Conservation (phyloP, 306 rosid genomes). For the Cercis canadensis region DNA sequence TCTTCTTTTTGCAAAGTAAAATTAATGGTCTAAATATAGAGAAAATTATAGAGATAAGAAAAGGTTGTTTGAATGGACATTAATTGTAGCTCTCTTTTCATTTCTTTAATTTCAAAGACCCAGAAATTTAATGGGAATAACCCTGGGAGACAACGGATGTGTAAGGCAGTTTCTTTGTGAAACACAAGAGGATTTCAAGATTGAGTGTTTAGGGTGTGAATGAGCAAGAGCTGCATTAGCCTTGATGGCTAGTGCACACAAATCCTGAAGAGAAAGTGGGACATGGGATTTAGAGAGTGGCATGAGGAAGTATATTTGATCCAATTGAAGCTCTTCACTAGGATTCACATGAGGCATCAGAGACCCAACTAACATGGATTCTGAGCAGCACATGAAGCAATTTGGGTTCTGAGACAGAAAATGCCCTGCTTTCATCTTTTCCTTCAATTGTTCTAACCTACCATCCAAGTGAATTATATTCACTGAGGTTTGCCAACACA, state of each 20-base stretch:
- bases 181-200: neutral
- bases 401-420: conserved; percentile 61
- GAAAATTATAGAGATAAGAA: neutral
- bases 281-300: conserved; percentile 44
- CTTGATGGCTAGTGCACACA: conserved; percentile 61
- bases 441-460: conserved; percentile 54
- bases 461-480: conserved; percentile 63
- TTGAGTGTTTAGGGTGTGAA: conserved; percentile 6
- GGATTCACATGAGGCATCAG: conserved; percentile 34
- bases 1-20: neutral
- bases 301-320: conserved; percentile 59
- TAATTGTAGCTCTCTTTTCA: neutral
- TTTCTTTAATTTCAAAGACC: too few species aligned
- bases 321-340: conserved; percentile 59
- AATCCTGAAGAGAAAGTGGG: conserved; percentile 56
- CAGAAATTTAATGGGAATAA: conserved; percentile 21
- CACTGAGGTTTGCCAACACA: conserved; percentile 35
- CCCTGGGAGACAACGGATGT: conserved; percentile 29
- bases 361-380: conserved; percentile 56
- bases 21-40: neutral
- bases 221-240: conserved; percentile 61
- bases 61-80: neutral
- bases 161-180: neutral
- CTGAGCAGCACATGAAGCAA: conserved; percentile 59
- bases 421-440: conserved; percentile 51